Conservation (phyloP, 1,284 basidiomycete genomes). For the Tilletia setariae region DNA sequence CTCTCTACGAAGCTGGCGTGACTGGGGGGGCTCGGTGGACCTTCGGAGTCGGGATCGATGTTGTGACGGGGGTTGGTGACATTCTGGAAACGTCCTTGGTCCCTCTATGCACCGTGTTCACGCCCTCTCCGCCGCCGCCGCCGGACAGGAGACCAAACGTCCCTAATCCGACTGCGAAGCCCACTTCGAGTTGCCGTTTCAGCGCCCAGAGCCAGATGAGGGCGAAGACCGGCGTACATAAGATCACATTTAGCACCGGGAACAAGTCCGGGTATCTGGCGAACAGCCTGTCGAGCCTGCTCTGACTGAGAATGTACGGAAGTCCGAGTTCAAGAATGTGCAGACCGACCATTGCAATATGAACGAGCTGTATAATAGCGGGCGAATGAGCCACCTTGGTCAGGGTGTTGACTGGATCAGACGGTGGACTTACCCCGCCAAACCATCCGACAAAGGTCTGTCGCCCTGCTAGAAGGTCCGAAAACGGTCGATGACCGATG, state of each 20-base stretch:
- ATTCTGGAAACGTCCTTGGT: too few species aligned
- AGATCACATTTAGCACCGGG: slow-evolving; percentile 77
- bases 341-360: slow-evolving; percentile 62
- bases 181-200: slow-evolving; percentile 49
- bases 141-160: slow-evolving; percentile 18
- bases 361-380: slow-evolving; percentile 11
- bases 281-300: slow-evolving; percentile 58
- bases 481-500: slow-evolving; percentile 64
- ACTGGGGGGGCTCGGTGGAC: too few species aligned
- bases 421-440: slow-evolving; percentile 5
- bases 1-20: too few species aligned
- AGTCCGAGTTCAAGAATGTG: slow-evolving; percentile 68
- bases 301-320: slow-evolving; percentile 23
- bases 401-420: neutral
- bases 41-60: too few species aligned
- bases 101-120: too few species aligned
- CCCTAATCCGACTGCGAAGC: slow-evolving; percentile 40
- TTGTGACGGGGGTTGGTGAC: too few species aligned
- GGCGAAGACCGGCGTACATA: slow-evolving; percentile 73
- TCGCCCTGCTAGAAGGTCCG: slow-evolving; percentile 17
- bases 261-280: slow-evolving; percentile 78
- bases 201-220: slow-evolving; percentile 59
- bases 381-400: neutral
- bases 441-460: slow-evolving; percentile 15
- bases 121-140: neutral